Base-by-base conservation (phyloP, 768 basidiomycete genomes). In the Leccinum aurantiacum region DNA sequence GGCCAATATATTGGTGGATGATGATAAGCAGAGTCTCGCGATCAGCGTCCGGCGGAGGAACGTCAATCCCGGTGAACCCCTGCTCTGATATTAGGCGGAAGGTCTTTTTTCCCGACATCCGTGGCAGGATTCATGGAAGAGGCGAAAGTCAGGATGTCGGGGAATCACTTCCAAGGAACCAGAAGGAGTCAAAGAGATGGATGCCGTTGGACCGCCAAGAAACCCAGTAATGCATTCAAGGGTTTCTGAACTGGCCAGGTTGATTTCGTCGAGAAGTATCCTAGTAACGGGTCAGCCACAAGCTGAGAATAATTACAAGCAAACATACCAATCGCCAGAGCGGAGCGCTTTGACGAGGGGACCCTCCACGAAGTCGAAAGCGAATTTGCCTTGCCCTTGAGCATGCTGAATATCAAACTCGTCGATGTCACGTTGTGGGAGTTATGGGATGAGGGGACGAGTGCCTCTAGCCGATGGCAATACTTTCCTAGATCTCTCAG, bases 61-160 rank as follows among this genome's bases (percentile, higher is more conserved):
- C 95, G 70, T 95, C 94, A 56, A 98, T 85, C 72, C 98, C 97
- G 1, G 95, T 97, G 77, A 99, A 98, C 25, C 33, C 91, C 86
- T 10, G 89, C 84, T 37, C 95, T 87, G 53, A 98, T 91, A 67
- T 89, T 89, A 5, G 91, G 88, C 15, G 94, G 93, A 1, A 99
- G 86, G 68, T 98, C 96, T 68, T 95, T 97, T 79, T 98, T 99
- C 35, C 97, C 97, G 15, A 98, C 91, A 66, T 99, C 97, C 4
- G 95, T 99, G 0, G 97, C 97, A 5, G 97, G 97, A 70, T 99
- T 99, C 97, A 99, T 99, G 72, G 69, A 98, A 98, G 5, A 98
- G 80, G 19, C 96, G 90, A 78, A 99, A 99, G 67, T 96, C 89
- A 17, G 93, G 87, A 72, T 99, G 97, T 0, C 97, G 89, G 52